Base-by-base conservation (phyloP, 305 asterid genomes). In the Fraxinus velutina region DNA sequence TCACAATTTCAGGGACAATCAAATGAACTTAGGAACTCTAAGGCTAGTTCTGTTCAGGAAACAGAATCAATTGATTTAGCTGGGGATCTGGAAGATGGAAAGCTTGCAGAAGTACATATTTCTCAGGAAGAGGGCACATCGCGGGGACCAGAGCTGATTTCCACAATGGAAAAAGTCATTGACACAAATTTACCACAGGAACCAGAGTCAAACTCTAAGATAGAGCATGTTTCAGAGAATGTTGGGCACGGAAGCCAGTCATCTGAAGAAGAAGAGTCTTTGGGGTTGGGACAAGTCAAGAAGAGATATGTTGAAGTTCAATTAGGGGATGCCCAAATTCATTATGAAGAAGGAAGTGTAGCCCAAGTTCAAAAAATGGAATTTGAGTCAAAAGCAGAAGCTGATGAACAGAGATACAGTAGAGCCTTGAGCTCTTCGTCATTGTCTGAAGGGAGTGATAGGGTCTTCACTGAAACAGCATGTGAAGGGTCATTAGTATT, bases 161-260 rank as follows among this genome's bases (percentile, higher is more conserved):
- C 81, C 75, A 75, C 12, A n/a, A 77, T 2, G 30, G 89, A 71
- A 75, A 82, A 81, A 60, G 86, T 74, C 64, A 21, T 50, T 21
- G 89, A 83, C 78, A 88, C 84, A 62, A 88, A 83, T 64, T 68
- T 73, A 68, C 57, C 74, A 47, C 83, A 10, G 13, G 90, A 84
- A 84, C 83, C 66, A 36, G 87, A 81, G 81, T 73, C 57, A 57
- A 81, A 80, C 72, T 82, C 86, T 81, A 80, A 80, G 66, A 80
- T 85, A 68, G 92, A 87, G 82, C 84, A 80, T 76, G 88, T 83
- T 76, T 73, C 91, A 34, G 94, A 90, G 87, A 90, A 85, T 81
- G 91, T 90, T 80, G 93, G 92, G 57, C 95, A 89, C 87, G 97
- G 92, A 84, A 94, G 95, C 82, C 89, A 87, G 84, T 91, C 96